Evolutionary conservation across 2,329 filamentous ascomycete genomes (phyloP), one percentile per base, ranked within the genome.

Genomic region (Pseudocercospora cruenta): DNA sequence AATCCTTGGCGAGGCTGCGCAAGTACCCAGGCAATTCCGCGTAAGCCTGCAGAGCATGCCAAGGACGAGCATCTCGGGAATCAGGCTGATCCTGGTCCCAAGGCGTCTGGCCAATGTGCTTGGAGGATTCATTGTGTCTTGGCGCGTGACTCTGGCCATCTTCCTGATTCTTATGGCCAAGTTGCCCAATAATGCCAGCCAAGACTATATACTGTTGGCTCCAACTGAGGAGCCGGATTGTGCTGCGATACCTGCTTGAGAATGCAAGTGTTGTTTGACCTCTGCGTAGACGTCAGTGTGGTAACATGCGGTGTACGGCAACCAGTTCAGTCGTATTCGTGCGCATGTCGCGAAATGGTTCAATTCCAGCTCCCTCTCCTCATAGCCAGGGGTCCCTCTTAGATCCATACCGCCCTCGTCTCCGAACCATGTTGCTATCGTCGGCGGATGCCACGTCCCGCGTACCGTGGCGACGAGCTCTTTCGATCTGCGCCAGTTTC

Each of bases 1-100:
- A 54, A 54, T 54, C 51, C 51, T 26, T 54, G 51, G 51, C 51
- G 51, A 54, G 51, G 51, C 51, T 54, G 51, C 51, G 51, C 51
- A 54, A 54, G 24, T 24, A 14, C 21, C 51, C 51, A 22, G 16
- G 51, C 4, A n/a, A 21, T 28, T 54, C 51, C 51, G 24, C 51
- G 51, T 54, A 54, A 54, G 51, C 51, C 6, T 22, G 49, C 49
- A 19, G 6, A 53, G 49, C 24, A 22, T 54, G 21, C 24, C 51
- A 54, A 54, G 51, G 24, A 54, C 24, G 22, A 54, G 51, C 51
- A 24, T 39, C 21, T 54, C 24, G 21, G 51, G 51, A 22, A 28
- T 54, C 51, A 54, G 51, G 51, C 51, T 54, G 24, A 54, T 54
- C 51, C 51, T 54, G 51, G 51, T 54, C 24, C 14, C 4, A 24